Percentiles rank a stretch among this genome's conserved stretches.
These are phyloP conservation scores for Nowakowskiella sp. DNA, from an alignment of 192 early-diverging fungal genomes.

Conservation along the genomic window DNA sequence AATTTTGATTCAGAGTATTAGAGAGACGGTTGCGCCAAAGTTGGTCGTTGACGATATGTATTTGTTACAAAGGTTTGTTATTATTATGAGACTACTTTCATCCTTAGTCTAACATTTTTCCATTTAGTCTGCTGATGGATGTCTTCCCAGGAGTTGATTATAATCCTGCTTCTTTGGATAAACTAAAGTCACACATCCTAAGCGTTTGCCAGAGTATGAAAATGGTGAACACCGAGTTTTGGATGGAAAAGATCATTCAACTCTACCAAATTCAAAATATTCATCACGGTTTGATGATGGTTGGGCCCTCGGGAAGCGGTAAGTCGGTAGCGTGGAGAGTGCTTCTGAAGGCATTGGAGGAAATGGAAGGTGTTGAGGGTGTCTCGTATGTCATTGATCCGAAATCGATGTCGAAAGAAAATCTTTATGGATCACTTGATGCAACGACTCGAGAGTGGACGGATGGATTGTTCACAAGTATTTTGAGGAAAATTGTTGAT, in stretches of 20 bases:
- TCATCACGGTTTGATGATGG: conserved; percentile 99
- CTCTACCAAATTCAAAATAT: conserved; percentile 97
- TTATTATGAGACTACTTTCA: conserved; percentile 1
- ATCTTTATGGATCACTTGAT: conserved; percentile 92
- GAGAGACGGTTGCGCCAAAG: conserved; percentile 97
- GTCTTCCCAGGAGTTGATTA: conserved; percentile 92
- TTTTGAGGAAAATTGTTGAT: conserved; percentile 95
- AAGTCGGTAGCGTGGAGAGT: conserved; percentile 94
- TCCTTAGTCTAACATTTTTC: conserved; percentile 6
- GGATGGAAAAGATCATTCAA: conserved; percentile 97
- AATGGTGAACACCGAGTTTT: conserved; percentile 67
- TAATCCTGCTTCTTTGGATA: conserved; percentile 65
- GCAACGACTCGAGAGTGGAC: conserved; percentile 99
- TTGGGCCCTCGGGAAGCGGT: conserved; percentile 94
- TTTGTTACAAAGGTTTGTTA: conserved; percentile 60
- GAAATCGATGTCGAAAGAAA: conserved; percentile 96
- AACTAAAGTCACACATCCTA: conserved; percentile 64
- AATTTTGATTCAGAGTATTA: conserved; percentile 91
- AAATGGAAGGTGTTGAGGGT: conserved; percentile 84
- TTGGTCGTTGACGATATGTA: conserved; percentile 94
- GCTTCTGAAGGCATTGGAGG: conserved; percentile 79
- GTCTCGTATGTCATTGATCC: conserved; percentile 94
- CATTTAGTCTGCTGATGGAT: conserved; percentile 67
- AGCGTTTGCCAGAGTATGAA: conserved; percentile 67
- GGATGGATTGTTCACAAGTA: conserved; percentile 96